Conservation (phyloP, 2,329 filamentous ascomycete species). For the Calonectria ilicicola region DNA sequence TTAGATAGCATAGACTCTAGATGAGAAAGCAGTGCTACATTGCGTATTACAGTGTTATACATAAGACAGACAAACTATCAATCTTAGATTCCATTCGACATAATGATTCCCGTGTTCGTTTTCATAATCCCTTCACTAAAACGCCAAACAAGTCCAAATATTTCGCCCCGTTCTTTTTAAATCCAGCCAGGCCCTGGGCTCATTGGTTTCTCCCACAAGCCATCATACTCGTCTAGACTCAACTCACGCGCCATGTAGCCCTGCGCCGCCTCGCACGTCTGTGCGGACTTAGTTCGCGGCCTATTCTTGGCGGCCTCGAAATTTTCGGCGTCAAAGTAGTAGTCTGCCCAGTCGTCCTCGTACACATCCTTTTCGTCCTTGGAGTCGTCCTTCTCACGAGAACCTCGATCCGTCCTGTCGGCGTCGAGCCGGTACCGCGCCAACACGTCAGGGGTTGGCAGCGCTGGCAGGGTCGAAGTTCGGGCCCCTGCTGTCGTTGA, state of each 20-base stretch:
- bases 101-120: background rate
- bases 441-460: conserved; percentile 38
- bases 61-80: conserved; percentile 26
- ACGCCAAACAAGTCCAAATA: background rate
- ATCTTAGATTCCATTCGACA: conserved; percentile 25
- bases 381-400: background rate
- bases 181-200: conserved; percentile 42
- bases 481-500: conserved; percentile 11
- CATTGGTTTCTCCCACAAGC: conserved; percentile 32
- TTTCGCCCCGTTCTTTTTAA: background rate
- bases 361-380: conserved; percentile 31
- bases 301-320: conserved; percentile 14
- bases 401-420: background rate
- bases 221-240: conserved; percentile 35
- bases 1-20: conserved; percentile 33
- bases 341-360: conserved; percentile 46
- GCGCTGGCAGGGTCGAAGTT: conserved; percentile 33
- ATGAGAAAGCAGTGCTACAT: conserved; percentile 29
- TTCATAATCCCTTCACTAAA: background rate
- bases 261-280: conserved; percentile 22
- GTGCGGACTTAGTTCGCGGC: conserved; percentile 9
- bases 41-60: conserved; percentile 23
- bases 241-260: conserved; percentile 31
- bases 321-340: conserved; percentile 43
- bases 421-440: conserved; percentile 34